Evolutionary conservation across 2,329 filamentous ascomycete species (phyloP).

Genomic region (Juglanconis oblonga): DNA sequence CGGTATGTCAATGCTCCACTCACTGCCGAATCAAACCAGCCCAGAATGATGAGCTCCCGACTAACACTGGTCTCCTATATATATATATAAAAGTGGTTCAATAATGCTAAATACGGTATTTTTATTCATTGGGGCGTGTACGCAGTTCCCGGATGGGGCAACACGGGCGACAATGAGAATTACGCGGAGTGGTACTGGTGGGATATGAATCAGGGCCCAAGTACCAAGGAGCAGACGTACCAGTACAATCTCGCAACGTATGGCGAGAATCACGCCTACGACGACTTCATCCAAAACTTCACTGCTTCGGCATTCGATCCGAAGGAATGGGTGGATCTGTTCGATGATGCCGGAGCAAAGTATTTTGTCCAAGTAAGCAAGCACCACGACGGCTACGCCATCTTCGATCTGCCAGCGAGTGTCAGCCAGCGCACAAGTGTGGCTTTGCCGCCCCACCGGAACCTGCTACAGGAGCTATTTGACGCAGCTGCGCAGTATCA

Average conservation of each 20-base stretch:
- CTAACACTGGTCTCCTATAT: not conserved
- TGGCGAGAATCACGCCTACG: conserved; percentile 21
- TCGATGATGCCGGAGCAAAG: conserved; percentile 34
- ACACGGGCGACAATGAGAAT: conserved; percentile 35
- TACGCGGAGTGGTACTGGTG: conserved; percentile 36
- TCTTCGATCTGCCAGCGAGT: conserved; percentile 39
- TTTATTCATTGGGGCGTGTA: conserved; percentile 61
- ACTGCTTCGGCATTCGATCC: conserved; percentile 17
- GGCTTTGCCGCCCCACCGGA: conserved; percentile 34
- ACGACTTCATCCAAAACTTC: conserved; percentile 33
- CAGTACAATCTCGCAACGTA: conserved; percentile 21
- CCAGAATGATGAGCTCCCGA: not conserved
- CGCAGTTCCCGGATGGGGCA: conserved; percentile 54
- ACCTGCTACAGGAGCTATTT: conserved; percentile 40
- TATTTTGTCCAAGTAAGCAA: conserved; percentile 36
- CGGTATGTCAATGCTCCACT: conserved; percentile 13
- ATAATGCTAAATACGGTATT: conserved; percentile 55
- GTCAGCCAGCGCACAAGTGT: conserved; percentile 39
- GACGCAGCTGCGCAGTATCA: conserved; percentile 39
- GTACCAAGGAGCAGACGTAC: conserved; percentile 17
- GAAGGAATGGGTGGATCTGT: conserved; percentile 33
- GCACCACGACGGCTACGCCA: conserved; percentile 44
- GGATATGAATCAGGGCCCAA: conserved; percentile 15
- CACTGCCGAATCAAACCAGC: not conserved
- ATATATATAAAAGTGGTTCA: conserved; percentile 40